phyloP scores from a whole-genome alignment of 352 stramenopile species.

The Globisporangium middletonii region DNA sequence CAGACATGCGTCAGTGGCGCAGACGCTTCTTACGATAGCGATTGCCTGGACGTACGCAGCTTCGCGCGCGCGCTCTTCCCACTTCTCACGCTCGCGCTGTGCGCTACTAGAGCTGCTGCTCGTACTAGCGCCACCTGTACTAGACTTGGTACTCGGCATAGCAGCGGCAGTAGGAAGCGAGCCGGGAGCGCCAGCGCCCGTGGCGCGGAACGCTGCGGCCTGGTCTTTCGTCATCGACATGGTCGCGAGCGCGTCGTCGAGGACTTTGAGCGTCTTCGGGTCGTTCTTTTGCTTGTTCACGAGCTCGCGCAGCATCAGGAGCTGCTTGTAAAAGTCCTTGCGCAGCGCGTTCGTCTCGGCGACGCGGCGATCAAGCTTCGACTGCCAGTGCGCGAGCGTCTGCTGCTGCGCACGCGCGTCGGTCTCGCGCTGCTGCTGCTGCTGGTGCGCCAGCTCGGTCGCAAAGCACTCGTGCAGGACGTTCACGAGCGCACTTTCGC shows the following conservation, averaged over 20 bases:
- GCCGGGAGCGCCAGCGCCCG: background rate
- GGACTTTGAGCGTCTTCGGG: conserved; percentile 28
- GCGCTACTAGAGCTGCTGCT: conserved; percentile 5
- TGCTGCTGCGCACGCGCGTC: conserved; percentile 16
- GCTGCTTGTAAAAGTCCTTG: conserved; percentile 68
- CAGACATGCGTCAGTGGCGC: background rate
- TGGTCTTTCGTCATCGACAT: conserved; percentile 14
- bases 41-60: conserved; percentile 25
- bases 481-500: conserved; percentile 51
- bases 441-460: conserved; percentile 30
- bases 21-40: too few relatives aligned
- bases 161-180: too few relatives aligned
- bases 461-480: conserved; percentile 50
- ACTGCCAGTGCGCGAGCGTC: conserved; percentile 26
- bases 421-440: conserved; percentile 21
- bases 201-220: conserved; percentile 4
- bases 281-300: conserved; percentile 53
- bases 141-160: too few relatives aligned
- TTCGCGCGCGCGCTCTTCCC: conserved; percentile 48
- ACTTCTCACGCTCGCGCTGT: conserved; percentile 60
- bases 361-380: conserved; percentile 55
- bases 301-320: conserved; percentile 65
- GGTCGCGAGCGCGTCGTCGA: conserved; percentile 52
- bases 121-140: background rate
- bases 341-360: conserved; percentile 58